Evolutionary conservation across 805 yeast genomes (phyloP), one percentile per base, ranked within the genome.

Genomic region (Kuraishia piskuri): DNA sequence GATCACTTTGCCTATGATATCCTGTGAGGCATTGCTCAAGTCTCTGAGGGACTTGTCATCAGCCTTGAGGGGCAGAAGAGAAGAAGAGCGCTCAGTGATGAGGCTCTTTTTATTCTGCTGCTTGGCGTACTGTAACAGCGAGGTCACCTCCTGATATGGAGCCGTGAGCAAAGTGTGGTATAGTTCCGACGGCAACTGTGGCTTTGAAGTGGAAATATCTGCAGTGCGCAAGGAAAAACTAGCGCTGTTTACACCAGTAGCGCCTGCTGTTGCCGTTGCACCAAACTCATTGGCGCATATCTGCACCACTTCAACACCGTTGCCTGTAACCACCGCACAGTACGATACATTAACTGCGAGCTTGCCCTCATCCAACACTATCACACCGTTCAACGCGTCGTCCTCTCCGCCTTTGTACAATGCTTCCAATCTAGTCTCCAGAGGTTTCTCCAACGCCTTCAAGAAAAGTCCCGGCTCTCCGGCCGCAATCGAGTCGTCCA

Each of bases 391-490:
- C 24, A 45, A 45, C 12, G 14, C 12, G 17, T 45, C 48, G 17
- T 31, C 17, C 17, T 31, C 40, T 3, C 17, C 24, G n/a, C 22
- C 22, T 3, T 5, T 21, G n/a, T 21, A 17, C 21, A 45, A 20
- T 12, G 24, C 21, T 17, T 45, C 48, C 24, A 45, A 45, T 17
- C 44, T 49, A 1, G 71, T 64, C 20, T 65, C 66, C 25, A 67
- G 55, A 3, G 51, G 50, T 1, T 22, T 50, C 14, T 48, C 46
- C 22, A 59, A 22, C 19, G 61, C 20, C 22, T 57, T 47, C 9
- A 46, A 26, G 37, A 66, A 62, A 4, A 50, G 54, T 1, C 51
- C 50, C 9, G 61, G 50, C 49, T 61, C 59, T 19, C 59, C 63
- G 5, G 57, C 51, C 17, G 37, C 45, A 7, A 65, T 50, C 4